Conservation (phyloP, 345 rosid genomes). For the Gossypium raimondii region DNA sequence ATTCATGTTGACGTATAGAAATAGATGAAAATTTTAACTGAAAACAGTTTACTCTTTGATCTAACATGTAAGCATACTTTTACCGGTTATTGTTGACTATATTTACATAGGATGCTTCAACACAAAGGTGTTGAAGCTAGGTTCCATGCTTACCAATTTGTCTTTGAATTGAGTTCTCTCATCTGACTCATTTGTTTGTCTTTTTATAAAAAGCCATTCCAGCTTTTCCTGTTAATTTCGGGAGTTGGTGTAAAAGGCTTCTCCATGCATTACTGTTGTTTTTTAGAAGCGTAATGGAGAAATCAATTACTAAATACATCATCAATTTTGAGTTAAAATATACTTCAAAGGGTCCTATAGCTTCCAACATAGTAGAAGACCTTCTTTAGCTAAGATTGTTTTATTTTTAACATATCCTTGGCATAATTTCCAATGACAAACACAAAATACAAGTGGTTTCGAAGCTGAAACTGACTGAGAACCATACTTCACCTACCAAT, state of each 20-base stretch:
- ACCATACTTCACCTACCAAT: conserved; percentile 9
- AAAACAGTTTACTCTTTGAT: accelerated
- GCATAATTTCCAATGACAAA: neutral
- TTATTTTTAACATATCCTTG: too few species aligned
- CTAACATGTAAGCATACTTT: too few species aligned
- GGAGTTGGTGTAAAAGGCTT: neutral
- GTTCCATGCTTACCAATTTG: conserved; percentile 3
- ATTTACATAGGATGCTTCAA: conserved; percentile 7
- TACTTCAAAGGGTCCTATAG: too few species aligned
- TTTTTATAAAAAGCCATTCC: neutral
- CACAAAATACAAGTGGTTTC: neutral
- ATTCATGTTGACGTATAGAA: too few species aligned
- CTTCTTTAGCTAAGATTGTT: too few species aligned
- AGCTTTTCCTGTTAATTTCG: neutral
- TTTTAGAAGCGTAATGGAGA: too few species aligned
- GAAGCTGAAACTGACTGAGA: neutral
- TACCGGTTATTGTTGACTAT: neutral
- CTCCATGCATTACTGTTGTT: neutral
- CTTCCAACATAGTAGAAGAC: too few species aligned
- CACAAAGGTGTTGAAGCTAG: neutral
- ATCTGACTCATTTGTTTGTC: neutral
- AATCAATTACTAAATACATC: too few species aligned
- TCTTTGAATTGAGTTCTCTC: neutral
- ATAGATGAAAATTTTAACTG: accelerated
- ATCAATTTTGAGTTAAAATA: too few species aligned